Evolutionary conservation across 164 flowering plant genomes (phyloP).

Genomic region (Warburgia ugandensis): DNA sequence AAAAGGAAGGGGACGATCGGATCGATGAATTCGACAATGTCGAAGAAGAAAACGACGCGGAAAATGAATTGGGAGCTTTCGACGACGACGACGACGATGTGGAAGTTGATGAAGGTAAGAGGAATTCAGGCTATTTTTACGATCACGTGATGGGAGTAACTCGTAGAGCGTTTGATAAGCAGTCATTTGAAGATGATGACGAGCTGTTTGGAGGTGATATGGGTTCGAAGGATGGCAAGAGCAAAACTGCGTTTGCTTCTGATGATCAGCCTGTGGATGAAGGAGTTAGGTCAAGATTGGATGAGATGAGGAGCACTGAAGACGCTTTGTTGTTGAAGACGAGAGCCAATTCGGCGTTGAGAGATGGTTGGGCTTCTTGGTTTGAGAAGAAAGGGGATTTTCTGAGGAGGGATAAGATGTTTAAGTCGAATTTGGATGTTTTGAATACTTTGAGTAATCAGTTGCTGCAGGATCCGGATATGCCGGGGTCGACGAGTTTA

Average conservation of each 20-base stretch:
- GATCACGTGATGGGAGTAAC: constrained; percentile 59
- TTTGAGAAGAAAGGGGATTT: constrained; percentile 84
- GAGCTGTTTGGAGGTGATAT: constrained; percentile 4
- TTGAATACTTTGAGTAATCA: constrained; percentile 84
- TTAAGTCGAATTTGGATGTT: constrained; percentile 69
- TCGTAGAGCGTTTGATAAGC: constrained; percentile 45
- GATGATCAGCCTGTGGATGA: constrained; percentile 84
- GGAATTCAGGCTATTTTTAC: constrained; percentile 40
- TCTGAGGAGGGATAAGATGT: constrained; percentile 72
- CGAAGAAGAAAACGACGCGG: constrained; percentile 28
- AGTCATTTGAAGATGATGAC: constrained; percentile 34
- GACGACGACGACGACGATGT: constrained; percentile 19
- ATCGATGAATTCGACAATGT: constrained; percentile 73
- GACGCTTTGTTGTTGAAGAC: constrained; percentile 74
- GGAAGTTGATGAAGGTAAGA: constrained; percentile 1
- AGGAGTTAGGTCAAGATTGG: constrained; percentile 46
- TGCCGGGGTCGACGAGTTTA: constrained; percentile 47
- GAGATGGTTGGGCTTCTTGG: constrained; percentile 94
- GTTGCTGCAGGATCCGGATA: constrained; percentile 88
- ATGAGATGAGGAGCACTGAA: constrained; percentile 46
- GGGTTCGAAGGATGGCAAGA: constrained; percentile 21
- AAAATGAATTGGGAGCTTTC: constrained; percentile 32
- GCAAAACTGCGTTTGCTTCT: constrained; percentile 50
- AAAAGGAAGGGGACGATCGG: constrained; percentile 13
- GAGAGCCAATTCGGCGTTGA: constrained; percentile 39